A percentile compares a stretch with the other conserved stretches of the same genome.
phyloP scores from a whole-genome alignment of 2,329 filamentous ascomycete species.

The Neocatenulostroma microsporum region DNA sequence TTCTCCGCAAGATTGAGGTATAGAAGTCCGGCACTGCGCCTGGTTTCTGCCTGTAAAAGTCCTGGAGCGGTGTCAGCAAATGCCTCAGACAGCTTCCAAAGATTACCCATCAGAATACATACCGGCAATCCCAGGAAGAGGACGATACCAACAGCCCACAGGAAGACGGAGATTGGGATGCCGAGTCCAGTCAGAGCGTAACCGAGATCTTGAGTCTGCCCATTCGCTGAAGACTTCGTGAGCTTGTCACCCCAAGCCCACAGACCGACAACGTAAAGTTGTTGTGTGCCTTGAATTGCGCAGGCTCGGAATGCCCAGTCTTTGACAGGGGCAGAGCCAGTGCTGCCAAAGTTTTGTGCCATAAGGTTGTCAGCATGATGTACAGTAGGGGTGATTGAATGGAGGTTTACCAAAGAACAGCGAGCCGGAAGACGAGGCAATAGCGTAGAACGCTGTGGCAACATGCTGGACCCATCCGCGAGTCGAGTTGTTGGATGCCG shows the following conservation, averaged over 20 bases:
- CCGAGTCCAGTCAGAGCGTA: constrained; percentile 46
- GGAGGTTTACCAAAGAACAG: no score
- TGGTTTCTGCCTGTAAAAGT: constrained; percentile 55
- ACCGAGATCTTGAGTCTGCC: constrained; percentile 19
- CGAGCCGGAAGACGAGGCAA: constrained; percentile 50
- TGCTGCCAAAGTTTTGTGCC: constrained; percentile 52
- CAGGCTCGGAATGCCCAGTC: constrained; percentile 58
- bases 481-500: constrained; percentile 32
- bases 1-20: constrained; percentile 50
- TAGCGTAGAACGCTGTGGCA: constrained; percentile 54
- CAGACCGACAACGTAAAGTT: constrained; percentile 55
- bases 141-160: constrained; percentile 48
- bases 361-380: no score
- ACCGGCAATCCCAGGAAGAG: constrained; percentile 54
- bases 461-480: constrained; percentile 52
- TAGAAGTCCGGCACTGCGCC: constrained; percentile 59
- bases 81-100: no score
- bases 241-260: constrained; percentile 59
- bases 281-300: constrained; percentile 57
- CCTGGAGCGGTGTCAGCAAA: no score
- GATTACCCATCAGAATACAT: no score
- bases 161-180: constrained; percentile 47
- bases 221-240: constrained; percentile 34
- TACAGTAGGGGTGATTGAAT: no score
- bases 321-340: constrained; percentile 48